Evolutionary conservation across 106 monocot species (phyloP).

Genomic region (Triglochin maritima): DNA sequence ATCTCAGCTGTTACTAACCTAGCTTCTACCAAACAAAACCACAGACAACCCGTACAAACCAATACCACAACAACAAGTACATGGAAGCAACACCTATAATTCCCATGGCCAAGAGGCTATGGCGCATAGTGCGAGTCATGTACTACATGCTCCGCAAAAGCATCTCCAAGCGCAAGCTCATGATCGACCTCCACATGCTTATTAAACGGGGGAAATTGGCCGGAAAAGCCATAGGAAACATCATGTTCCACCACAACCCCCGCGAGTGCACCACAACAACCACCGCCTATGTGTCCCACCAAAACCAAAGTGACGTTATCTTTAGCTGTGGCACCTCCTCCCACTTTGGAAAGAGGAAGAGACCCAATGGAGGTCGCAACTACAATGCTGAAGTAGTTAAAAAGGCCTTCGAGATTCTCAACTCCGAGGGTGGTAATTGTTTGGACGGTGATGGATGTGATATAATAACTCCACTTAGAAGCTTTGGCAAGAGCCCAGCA

Average conservation of each 20-base stretch:
- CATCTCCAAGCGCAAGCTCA: constrained; percentile 26
- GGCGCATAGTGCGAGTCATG: constrained; percentile 18
- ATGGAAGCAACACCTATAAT: background rate
- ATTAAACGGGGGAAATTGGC: constrained; percentile 39
- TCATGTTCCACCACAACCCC: constrained; percentile 16
- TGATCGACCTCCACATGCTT: constrained; percentile 52
- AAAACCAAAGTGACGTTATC: too few species aligned
- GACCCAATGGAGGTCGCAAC: background rate
- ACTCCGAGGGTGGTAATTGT: constrained; percentile 2
- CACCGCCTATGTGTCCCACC: too few species aligned
- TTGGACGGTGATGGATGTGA: background rate
- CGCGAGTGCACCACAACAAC: constrained; percentile 10
- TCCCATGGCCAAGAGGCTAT: constrained; percentile 7
- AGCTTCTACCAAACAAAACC: too few species aligned
- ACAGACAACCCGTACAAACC: too few species aligned
- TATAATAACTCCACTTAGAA: background rate
- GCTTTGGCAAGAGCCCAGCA: constrained; percentile 3
- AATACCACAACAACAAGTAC: background rate
- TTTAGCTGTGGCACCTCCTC: too few species aligned
- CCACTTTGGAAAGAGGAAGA: too few species aligned
- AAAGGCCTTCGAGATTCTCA: background rate
- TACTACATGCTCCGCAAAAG: constrained; percentile 27
- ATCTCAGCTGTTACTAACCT: too few species aligned
- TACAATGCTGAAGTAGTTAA: background rate
- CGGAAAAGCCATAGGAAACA: constrained; percentile 13